These are phyloP conservation scores for Penicillium malachiteum DNA, from an alignment of 495 filamentous ascomycete genomes.

Conservation along the genomic window DNA sequence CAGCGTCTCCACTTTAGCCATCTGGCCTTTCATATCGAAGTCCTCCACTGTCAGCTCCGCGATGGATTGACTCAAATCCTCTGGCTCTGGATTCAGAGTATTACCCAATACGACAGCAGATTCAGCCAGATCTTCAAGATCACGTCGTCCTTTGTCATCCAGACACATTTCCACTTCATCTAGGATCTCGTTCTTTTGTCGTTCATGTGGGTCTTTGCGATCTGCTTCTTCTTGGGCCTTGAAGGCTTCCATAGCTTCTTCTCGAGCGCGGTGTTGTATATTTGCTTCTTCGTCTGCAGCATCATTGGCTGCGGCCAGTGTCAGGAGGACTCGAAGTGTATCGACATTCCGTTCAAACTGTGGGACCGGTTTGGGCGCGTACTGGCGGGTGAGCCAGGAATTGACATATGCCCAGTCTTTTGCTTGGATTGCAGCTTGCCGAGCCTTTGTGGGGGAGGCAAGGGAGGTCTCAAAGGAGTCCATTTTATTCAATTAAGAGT, in stretches of 20 bases:
- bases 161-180: conserved; percentile 42
- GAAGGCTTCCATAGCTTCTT: conserved; percentile 38
- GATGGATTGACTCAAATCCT: conserved; percentile 40
- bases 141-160: conserved; percentile 32
- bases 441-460: conserved; percentile 47
- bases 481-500: conserved; percentile 1
- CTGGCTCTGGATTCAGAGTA: conserved; percentile 30
- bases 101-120: conserved; percentile 33
- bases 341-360: conserved; percentile 82
- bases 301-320: conserved; percentile 76
- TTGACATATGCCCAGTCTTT: conserved; percentile 90
- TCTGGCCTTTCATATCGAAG: conserved; percentile 37
- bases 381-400: conserved; percentile 72
- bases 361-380: conserved; percentile 58
- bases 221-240: conserved; percentile 32
- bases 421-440: conserved; percentile 53
- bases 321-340: conserved; percentile 73
- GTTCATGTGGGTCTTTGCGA: conserved; percentile 26
- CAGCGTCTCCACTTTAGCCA: conserved; percentile 58
- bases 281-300: conserved; percentile 72
- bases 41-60: conserved; percentile 45
- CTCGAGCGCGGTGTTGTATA: conserved; percentile 46
- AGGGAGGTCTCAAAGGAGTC: conserved; percentile 39
- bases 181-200: conserved; percentile 36
- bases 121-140: conserved; percentile 43